Percentiles rank a stretch among this genome's conserved stretches.
phyloP scores from a whole-genome alignment of 2,329 filamentous ascomycete genomes.

The Colletotrichum sp. region DNA sequence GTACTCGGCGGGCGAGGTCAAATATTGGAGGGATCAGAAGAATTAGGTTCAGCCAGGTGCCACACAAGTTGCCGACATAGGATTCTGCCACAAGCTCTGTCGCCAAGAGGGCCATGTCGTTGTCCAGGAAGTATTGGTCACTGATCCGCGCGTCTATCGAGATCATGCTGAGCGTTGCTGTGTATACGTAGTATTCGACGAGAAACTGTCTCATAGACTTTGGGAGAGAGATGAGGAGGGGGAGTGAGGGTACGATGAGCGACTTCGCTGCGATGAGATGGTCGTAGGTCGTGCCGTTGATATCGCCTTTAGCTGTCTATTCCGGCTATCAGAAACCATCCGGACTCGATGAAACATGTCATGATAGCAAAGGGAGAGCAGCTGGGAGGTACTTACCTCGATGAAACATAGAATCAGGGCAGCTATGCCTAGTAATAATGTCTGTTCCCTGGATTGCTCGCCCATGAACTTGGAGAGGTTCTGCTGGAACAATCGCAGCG shows the following conservation, averaged over 20 bases:
- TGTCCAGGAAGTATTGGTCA: conserved; percentile 34
- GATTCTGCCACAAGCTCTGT: conserved; percentile 30
- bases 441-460: conserved; percentile 36
- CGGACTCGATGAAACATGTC: fast-evolving
- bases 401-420: conserved; percentile 52
- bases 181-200: conserved; percentile 54
- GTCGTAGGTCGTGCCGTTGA: conserved; percentile 48
- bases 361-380: fast-evolving
- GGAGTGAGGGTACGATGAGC: conserved; percentile 23
- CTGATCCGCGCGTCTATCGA: conserved; percentile 40
- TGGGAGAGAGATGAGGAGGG: conserved; percentile 22
- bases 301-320: conserved; percentile 47
- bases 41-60: conserved; percentile 44
- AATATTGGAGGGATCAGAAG: conserved; percentile 44
- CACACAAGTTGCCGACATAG: conserved; percentile 42
- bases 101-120: conserved; percentile 34
- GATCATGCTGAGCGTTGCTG: conserved; percentile 51
- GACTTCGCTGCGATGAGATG: conserved; percentile 49
- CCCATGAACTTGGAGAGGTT: conserved; percentile 18
- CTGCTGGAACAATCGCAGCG: conserved; percentile 38
- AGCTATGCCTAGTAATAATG: conserved; percentile 46
- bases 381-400: conserved; percentile 38
- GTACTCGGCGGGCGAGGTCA: conserved; percentile 40
- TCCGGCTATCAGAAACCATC: neutral
- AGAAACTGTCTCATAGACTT: conserved; percentile 48